These are phyloP conservation scores for Saturnispora sanitii DNA, from an alignment of 805 yeast genomes.

Conservation along the genomic window DNA sequence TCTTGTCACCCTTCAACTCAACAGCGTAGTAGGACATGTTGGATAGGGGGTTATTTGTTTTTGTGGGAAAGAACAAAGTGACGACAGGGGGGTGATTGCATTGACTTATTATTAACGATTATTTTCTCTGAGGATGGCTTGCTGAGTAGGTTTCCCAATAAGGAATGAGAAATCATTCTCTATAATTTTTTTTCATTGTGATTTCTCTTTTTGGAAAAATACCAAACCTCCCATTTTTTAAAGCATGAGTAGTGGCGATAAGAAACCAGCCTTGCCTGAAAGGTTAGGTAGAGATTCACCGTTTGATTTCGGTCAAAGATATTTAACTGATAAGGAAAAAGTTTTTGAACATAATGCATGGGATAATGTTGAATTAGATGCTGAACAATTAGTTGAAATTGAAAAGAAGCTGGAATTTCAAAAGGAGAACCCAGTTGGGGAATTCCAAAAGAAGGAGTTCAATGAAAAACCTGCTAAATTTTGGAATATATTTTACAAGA, in stretches of 20 bases:
- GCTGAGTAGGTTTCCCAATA: slow-evolving; percentile 7
- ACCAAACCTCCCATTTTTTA: no score
- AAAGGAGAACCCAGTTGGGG: slow-evolving; percentile 74
- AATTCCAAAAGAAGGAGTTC: slow-evolving; percentile 68
- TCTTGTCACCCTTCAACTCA: slow-evolving; percentile 19
- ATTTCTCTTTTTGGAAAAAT: no score
- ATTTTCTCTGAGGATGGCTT: no score
- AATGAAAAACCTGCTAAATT: slow-evolving; percentile 83
- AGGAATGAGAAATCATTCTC: slow-evolving; percentile 5
- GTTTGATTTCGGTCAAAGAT: slow-evolving; percentile 85
- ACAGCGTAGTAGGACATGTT: slow-evolving; percentile 12
- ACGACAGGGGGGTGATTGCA: not conserved
- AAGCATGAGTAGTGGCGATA: no score
- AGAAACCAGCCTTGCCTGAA: slow-evolving; percentile 40
- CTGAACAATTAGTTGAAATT: slow-evolving; percentile 49
- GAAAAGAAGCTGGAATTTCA: slow-evolving; percentile 66
- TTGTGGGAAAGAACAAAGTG: not conserved
- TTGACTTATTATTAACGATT: no score
- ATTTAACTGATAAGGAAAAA: slow-evolving; percentile 57
- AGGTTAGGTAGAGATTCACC: slow-evolving; percentile 81
- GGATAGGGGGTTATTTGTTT: not conserved
- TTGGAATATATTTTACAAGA: slow-evolving; percentile 91
- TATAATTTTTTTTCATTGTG: not conserved
- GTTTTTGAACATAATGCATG: slow-evolving; percentile 92
- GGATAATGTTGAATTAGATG: slow-evolving; percentile 98